Conservation (phyloP, 768 basidiomycete species). For the Boletus tomentosulus region DNA sequence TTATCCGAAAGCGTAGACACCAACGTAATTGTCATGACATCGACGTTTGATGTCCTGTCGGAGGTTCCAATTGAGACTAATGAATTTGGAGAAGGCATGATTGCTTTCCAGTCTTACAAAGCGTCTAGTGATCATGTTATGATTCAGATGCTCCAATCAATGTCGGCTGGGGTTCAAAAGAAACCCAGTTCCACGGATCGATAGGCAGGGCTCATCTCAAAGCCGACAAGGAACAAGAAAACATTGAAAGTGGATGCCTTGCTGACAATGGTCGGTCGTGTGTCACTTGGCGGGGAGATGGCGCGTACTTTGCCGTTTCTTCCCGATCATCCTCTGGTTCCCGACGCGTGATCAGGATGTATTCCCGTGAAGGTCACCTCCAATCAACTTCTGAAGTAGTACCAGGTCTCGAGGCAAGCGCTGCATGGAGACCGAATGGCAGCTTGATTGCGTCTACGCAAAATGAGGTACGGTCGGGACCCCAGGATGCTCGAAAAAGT, state of each 20-base stretch:
- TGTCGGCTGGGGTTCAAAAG: constrained; percentile 96
- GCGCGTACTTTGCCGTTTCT: constrained; percentile 82
- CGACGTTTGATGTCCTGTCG: constrained; percentile 81
- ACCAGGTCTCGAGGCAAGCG: constrained; percentile 72
- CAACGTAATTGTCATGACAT: constrained; percentile 85
- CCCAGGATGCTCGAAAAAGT: constrained; percentile 60
- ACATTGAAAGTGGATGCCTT: constrained; percentile 49
- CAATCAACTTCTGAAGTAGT: constrained; percentile 85
- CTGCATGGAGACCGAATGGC: constrained; percentile 87
- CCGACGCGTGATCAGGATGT: constrained; percentile 27
- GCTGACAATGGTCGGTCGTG: constrained; percentile 70
- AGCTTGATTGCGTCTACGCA: constrained; percentile 81
- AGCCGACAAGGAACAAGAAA: constrained; percentile 50
- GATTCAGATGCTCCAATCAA: constrained; percentile 80
- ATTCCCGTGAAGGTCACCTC: constrained; percentile 50
- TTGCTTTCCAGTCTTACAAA: background rate
- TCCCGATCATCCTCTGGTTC: constrained; percentile 47
- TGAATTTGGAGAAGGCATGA: constrained; percentile 83
- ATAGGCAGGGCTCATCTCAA: constrained; percentile 64
- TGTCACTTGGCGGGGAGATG: constrained; percentile 94
- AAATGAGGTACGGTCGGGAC: constrained; percentile 68
- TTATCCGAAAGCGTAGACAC: constrained; percentile 48
- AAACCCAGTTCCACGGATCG: constrained; percentile 97
- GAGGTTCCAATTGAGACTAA: constrained; percentile 67
- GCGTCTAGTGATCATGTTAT: constrained; percentile 8